Evolutionary conservation across 1,284 basidiomycete genomes (phyloP).

Genomic region (Cutaneotrichosporon curvatum): DNA sequence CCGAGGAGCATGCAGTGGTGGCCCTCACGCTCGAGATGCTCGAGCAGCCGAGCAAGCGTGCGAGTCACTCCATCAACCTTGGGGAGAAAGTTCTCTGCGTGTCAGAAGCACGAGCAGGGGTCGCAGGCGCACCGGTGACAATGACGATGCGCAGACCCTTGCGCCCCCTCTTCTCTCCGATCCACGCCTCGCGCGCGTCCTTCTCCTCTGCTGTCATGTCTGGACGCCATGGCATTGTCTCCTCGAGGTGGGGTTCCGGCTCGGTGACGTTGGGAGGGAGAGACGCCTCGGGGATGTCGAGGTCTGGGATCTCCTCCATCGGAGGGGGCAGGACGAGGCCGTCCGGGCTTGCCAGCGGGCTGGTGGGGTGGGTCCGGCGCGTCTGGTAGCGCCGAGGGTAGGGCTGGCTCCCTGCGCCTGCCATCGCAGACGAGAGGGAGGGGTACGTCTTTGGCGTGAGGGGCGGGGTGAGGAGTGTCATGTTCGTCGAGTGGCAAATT

Average conservation of each 20-base stretch:
- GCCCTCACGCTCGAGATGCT: conserved; percentile 52
- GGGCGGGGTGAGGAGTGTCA: conserved; percentile 27
- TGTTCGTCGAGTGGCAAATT: background rate
- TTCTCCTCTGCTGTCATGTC: conserved; percentile 29
- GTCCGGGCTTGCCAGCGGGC: conserved; percentile 9
- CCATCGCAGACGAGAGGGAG: background rate
- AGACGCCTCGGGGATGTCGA: conserved; percentile 10
- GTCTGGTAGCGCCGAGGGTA: background rate
- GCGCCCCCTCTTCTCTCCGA: conserved; percentile 28
- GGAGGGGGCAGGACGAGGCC: conserved; percentile 11
- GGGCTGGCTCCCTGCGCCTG: background rate
- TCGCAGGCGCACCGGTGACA: conserved; percentile 32
- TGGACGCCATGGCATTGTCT: conserved; percentile 24
- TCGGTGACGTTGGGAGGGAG: background rate
- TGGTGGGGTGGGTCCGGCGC: conserved; percentile 1
- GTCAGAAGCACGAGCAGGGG: background rate
- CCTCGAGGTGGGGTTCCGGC: conserved; percentile 2
- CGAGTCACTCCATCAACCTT: conserved; percentile 55
- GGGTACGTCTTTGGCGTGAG: conserved; percentile 26
- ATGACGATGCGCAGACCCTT: conserved; percentile 41
- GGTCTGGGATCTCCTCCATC: conserved; percentile 11
- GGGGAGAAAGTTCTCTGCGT: conserved; percentile 53
- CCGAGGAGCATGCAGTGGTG: conserved; percentile 54
- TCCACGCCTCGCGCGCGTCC: conserved; percentile 31
- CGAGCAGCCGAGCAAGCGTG: conserved; percentile 52